Evolutionary conservation across 2,329 filamentous ascomycete species (phyloP), one percentile per base, ranked within the genome.

Genomic region (Claviceps quebecensis): DNA sequence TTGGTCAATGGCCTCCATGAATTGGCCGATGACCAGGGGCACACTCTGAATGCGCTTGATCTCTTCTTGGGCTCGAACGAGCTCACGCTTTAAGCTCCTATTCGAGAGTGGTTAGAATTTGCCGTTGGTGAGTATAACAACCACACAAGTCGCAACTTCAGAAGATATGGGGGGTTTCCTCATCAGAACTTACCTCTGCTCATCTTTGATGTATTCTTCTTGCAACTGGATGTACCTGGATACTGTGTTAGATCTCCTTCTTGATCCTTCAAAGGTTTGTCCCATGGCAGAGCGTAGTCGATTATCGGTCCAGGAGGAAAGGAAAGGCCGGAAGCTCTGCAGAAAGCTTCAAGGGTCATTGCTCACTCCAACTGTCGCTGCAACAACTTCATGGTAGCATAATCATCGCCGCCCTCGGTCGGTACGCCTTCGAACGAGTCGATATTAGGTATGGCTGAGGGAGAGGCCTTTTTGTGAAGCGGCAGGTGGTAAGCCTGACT

Each of bases 151-250:
- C 14, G 26, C 16, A 37, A 17, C 45, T 43, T 45, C 38, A 9
- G 9, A n/a, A 16, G 7, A 26, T n/a, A 14, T 26, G 8, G 17
- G 16, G 46, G 39, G 6, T 19, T 44, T 23, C 9, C 43, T 29
- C 14, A 29, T 19, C 13, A 14, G 11, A 4, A 26, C 66, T 51
- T 70, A 86, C 85, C 87, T 84, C 74, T 98, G 93, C 76, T 98
- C 93, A 81, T 98, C 93, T 75, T 98, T 98, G 81, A 98, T 98
- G 71, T 98, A 98, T 69, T 98, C 93, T 72, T 98, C 93, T 73
- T 98, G 93, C 61, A 98, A 78, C 71, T 96, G 88, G 67, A 97
- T 95, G 69, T 95, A 87, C 68, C 84, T 88, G 14, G 16, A 29
- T 3, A 60, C 22, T 57, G 52, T 37, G 52, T 56, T 56, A 69